These are phyloP conservation scores for Fusarium sp. DNA, from an alignment of 2,329 filamentous ascomycete species.

Conservation along the genomic window DNA sequence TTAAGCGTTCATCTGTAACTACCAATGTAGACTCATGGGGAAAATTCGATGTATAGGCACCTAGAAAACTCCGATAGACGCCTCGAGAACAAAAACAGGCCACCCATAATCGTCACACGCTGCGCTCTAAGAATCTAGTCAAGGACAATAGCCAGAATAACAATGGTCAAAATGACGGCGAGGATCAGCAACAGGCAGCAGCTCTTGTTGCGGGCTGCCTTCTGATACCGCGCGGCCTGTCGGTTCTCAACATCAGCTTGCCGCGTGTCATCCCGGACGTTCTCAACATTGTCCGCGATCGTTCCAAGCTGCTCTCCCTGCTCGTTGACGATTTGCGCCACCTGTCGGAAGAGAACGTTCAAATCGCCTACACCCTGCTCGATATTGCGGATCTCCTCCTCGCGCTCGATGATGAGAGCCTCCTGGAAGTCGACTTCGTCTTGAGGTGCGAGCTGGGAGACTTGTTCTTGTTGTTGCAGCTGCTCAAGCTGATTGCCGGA, in stretches of 20 bases:
- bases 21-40: constrained; percentile 33
- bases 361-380: constrained; percentile 95
- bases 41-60: constrained; percentile 27
- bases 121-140: constrained; percentile 58
- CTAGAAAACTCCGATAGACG: constrained; percentile 41
- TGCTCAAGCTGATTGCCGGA: constrained; percentile 58
- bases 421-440: constrained; percentile 99
- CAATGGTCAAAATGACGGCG: constrained; percentile 86
- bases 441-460: constrained; percentile 85
- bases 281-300: constrained; percentile 88
- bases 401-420: constrained; percentile 91
- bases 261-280: constrained; percentile 80
- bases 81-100: constrained; percentile 30
- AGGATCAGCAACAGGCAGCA: constrained; percentile 92
- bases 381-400: constrained; percentile 96
- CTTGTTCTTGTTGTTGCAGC: constrained; percentile 71
- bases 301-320: constrained; percentile 90
- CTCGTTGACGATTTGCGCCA: constrained; percentile 96
- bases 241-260: constrained; percentile 88
- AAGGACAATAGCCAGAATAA: constrained; percentile 85
- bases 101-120: constrained; percentile 19
- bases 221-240: constrained; percentile 90
- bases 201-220: constrained; percentile 91
- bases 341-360: constrained; percentile 96
- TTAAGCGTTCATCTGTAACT: constrained; percentile 34